Base-by-base conservation (phyloP, 805 yeast genomes). In the Starmerella potacharoeniae region DNA sequence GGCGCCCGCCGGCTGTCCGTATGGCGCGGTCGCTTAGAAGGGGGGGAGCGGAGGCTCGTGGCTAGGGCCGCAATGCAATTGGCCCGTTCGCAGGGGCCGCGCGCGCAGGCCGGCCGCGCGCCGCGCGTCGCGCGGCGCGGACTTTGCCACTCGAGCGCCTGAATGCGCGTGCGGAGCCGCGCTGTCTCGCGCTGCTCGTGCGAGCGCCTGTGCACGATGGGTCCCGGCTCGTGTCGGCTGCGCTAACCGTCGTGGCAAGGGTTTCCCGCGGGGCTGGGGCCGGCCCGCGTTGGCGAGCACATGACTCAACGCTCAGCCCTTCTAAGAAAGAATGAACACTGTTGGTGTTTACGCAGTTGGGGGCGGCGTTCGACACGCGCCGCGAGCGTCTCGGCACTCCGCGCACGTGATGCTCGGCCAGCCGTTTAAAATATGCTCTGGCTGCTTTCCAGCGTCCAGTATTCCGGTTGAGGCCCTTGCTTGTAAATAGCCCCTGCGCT, bases 41-140 rank as follows among this genome's bases (percentile, higher is more conserved):
- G 30, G 48, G 48, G 35, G 43, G 6, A 11, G 33, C 29, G 29
- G 37, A 33, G 36, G 30, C 29, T 44, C 33, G 47, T 8, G 47
- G 47, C 48, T 44, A 44, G 48, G 48, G 48, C 47, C 48, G 37
- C 48, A 30, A 44, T 16, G 6, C 48, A 44, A 44, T 44, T 44
- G 48, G 48, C 37, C 13, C 16, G 14, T 30, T 41, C 9, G 13
- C 29, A 9, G 13, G 45, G 11, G 14, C 14, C 29, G 13, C 40
- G 13, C 13, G 6, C 35, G 35, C 8, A 8, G 35, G 35, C 11
- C 11, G 35, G 35, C 11, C 11, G 35, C 35, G 4, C 2, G 4
- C 11, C 11, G 11, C 11, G 35, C 35, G 35, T 4, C 35, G 11
- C 8, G 11, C 35, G 35, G 4, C 8, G 35, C 11, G 35, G 11